These are phyloP conservation scores for Microcyclospora tardicrescens DNA, from an alignment of 2,329 filamentous ascomycete genomes.

Conservation along the genomic window DNA sequence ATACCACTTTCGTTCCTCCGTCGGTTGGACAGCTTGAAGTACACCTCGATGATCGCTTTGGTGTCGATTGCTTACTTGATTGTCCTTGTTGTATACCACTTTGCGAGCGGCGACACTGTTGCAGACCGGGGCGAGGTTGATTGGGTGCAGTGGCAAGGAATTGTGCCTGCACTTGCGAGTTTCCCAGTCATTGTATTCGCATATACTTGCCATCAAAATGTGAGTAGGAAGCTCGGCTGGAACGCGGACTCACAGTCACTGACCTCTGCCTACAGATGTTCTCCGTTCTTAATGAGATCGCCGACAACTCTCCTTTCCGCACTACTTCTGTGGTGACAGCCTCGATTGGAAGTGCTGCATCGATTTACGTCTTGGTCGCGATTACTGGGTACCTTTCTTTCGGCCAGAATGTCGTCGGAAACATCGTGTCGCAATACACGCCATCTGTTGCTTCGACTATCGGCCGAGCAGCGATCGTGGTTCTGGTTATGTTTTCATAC, in stretches of 20 bases:
- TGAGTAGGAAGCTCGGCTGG: conserved; percentile 30
- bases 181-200: conserved; percentile 95
- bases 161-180: conserved; percentile 66
- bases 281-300: conserved; percentile 90
- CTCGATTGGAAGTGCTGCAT: conserved; percentile 79
- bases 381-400: conserved; percentile 95
- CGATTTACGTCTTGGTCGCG: conserved; percentile 78
- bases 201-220: conserved; percentile 98
- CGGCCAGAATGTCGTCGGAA: conserved; percentile 75
- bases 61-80: conserved; percentile 91
- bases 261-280: conserved; percentile 61
- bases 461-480: conserved; percentile 85
- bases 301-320: conserved; percentile 65
- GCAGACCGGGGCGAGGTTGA: conserved; percentile 62
- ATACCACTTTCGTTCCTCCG: conserved; percentile 89
- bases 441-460: conserved; percentile 76
- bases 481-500: conserved; percentile 92
- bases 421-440: conserved; percentile 85
- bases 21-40: conserved; percentile 88
- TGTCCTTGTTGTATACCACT: conserved; percentile 86
- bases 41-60: conserved; percentile 83
- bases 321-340: conserved; percentile 66
- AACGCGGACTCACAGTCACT: not conserved
- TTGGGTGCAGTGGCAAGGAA: conserved; percentile 64
- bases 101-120: conserved; percentile 61